Conservation (phyloP, 2,329 filamentous ascomycete species). For the Hypoxylon sp. region DNA sequence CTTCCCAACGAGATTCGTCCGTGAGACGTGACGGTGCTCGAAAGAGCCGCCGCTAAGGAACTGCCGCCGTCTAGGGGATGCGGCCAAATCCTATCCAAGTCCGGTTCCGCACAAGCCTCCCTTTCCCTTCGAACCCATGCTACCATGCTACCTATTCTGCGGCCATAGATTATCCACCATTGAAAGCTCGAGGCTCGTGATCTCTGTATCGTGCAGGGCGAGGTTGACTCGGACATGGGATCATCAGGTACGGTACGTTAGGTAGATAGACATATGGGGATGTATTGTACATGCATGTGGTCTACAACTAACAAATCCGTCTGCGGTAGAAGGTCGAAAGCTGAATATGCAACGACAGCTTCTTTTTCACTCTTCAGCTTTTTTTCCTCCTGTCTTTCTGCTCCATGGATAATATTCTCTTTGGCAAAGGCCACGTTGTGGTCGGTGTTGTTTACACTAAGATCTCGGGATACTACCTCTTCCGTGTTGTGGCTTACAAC, state of each 20-base stretch:
- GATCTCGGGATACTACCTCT: conserved; percentile 32
- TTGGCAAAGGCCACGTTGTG: conserved; percentile 15
- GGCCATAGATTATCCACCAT: conserved; percentile 37
- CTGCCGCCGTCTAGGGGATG: conserved; percentile 36
- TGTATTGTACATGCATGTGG: too few relatives aligned
- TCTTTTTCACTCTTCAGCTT: too few relatives aligned
- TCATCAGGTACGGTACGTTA: background rate
- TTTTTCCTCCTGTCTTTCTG: conserved; percentile 3
- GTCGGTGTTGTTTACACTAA: conserved; percentile 22
- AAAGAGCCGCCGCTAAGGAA: conserved; percentile 37
- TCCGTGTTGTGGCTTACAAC: conserved; percentile 28
- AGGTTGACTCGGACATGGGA: background rate
- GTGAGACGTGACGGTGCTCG: conserved; percentile 35
- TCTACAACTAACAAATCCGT: too few relatives aligned
- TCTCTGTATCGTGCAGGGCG: conserved; percentile 19
- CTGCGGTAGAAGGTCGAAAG: conserved; percentile 4
- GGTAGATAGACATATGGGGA: too few relatives aligned
- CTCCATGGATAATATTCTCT: conserved; percentile 8
- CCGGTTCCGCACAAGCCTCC: conserved; percentile 37
- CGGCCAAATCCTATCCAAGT: conserved; percentile 32
- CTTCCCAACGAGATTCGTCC: conserved; percentile 32
- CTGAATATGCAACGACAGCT: background rate
- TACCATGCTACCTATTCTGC: conserved; percentile 15
- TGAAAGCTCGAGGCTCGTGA: conserved; percentile 26
- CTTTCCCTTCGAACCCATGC: conserved; percentile 33